Evolutionary conservation across 352 stramenopile species (phyloP), one percentile per base, ranked within the genome.

Genomic region (Pythium vanterpoolii): DNA sequence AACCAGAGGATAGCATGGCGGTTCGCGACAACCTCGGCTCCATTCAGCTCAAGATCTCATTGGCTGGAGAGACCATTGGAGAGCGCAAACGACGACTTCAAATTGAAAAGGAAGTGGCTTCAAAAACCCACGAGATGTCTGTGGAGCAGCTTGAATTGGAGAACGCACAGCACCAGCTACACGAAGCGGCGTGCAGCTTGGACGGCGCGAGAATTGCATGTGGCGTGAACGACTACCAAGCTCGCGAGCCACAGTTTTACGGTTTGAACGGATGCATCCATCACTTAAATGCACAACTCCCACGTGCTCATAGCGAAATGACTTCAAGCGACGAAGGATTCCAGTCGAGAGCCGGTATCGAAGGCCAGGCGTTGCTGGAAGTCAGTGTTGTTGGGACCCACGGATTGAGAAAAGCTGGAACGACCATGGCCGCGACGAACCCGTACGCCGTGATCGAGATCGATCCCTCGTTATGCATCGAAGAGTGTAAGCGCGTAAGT

Each of bases 221-320:
- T 30, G 77, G 76, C 1, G 77, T 82, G 9, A 58, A 76, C 28
- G 79, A 89, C 36, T 91, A 91, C 45, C 78, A 79, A 42, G 26
- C 72, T 2, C 74, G 71, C 4, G 69, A 89, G 11, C 82, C 82
- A 3, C 71, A 78, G n/a, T 91, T 91, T 53, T 91, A 91, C 51
- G 82, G 82, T 6, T 78, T 91, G 40, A 91, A 91, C 46, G 82
- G 82, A 10, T 89, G 79, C 60, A 87, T 91, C 57, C 79, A 91
- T 33, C 72, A 83, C 16, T 58, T 89, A 7, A 86, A 87, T 42
- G 65, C 70, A 5, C 79, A 87, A 44, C 79, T 91, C 38, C 55
- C 77, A 6, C 69, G 74, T 26, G 77, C 82, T 3, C 77, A 89
- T 59, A 66, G 67, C n/a, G 74, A 87, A 26, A 83, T 67, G 26